Percentiles rank a stretch among this genome's conserved stretches.
phyloP scores from a whole-genome alignment of 164 flowering plant genomes.

The Taxillus chinensis region DNA sequence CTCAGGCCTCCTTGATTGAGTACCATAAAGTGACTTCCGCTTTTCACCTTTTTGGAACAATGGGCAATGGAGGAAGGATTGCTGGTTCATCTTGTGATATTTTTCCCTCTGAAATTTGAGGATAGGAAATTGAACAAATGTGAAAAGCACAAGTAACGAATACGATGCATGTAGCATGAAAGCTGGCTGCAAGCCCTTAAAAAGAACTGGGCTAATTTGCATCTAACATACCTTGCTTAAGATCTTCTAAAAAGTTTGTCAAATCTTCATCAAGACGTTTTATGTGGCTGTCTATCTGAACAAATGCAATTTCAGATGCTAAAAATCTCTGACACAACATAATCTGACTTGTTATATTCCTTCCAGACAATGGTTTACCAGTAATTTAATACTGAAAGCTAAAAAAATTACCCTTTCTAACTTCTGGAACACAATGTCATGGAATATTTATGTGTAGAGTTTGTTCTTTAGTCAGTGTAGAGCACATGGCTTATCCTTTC shows the following conservation, averaged over 20 bases:
- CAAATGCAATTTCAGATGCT: background rate
- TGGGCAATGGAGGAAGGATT: conserved; percentile 79
- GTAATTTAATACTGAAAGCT: background rate
- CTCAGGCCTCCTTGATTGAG: conserved; percentile 65
- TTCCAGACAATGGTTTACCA: background rate
- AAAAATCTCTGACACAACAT: background rate
- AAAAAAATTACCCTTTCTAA: too few species aligned
- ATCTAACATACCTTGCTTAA: conserved; percentile 70
- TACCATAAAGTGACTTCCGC: conserved; percentile 42
- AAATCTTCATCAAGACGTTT: conserved; percentile 97
- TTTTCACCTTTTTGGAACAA: conserved; percentile 71
- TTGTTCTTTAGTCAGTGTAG: too few species aligned
- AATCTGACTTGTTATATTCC: background rate
- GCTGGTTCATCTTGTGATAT: conserved; percentile 82
- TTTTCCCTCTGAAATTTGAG: conserved; percentile 57
- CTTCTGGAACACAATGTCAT: too few species aligned
- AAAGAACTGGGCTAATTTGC: background rate
- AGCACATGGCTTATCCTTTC: too few species aligned
- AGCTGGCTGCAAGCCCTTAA: background rate
- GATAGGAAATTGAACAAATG: conserved; percentile 8
- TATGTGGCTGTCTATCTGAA: conserved; percentile 94
- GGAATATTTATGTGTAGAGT: too few species aligned
- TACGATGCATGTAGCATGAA: background rate
- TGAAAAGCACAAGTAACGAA: background rate
- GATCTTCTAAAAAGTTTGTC: conserved; percentile 83